Evolutionary conservation across 2,329 filamentous ascomycete species (phyloP), one percentile per base, ranked within the genome.

Genomic region (Teratosphaeria destructans): DNA sequence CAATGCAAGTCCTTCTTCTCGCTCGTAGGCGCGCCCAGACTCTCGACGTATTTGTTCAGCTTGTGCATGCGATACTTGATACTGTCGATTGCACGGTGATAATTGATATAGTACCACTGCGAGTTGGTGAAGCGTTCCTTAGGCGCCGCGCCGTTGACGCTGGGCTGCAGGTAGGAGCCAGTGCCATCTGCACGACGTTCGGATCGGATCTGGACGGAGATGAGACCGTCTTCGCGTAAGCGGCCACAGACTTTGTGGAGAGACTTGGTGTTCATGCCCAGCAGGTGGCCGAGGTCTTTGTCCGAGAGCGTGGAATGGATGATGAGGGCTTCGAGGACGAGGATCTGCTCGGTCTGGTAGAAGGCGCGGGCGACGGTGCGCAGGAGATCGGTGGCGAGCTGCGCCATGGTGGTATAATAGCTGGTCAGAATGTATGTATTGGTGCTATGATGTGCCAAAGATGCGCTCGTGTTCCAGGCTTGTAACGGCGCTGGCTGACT

Each of bases 51-150:
- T 72, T 93, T 92, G 66, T 92, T 91, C 66, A 97, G 85, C 59
- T 87, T 87, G 71, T 93, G 92, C 57, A 96, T 85, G 63, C 90
- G 87, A 82, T 89, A 99, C 74, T 99, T 99, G 76, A 96, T 95
- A 55, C 90, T 90, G 75, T 99, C 94, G 70, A 99, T 90, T 39
- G 93, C 90, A 60, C 90, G 88, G 61, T 94, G 90, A 70, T 95
- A 95, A 72, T 96, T 92, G 72, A 99, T 93, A 75, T 90, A 99
- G 78, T 95, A 99, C 81, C 96, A 99, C 63, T 93, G 95, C 68
- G 90, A 85, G 71, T 71, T 65, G 34, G 67, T 68, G 27, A 71
- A 56, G n/a, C 72, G 65, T 58, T 73, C 70, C 54, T 72, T 73
- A 32, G 67, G 68, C 32, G 64, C 61, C 59, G 66, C 59, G 52